A percentile compares a stretch with the other conserved stretches of the same genome.
Evolutionary conservation across 768 basidiomycete species (phyloP).

Genomic region (Strobilomyces dryophilus): DNA sequence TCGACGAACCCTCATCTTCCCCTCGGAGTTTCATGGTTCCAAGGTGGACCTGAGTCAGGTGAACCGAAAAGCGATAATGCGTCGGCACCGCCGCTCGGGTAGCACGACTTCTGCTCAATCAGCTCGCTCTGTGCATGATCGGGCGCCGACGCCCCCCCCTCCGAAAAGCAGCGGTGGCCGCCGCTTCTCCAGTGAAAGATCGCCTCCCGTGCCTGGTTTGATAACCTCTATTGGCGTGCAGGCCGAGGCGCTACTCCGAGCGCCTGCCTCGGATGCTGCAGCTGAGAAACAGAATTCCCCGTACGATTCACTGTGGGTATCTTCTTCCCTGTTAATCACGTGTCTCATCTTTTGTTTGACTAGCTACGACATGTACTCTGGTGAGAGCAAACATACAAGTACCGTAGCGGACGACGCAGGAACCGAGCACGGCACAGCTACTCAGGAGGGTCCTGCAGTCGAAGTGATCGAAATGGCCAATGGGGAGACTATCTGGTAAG

Average conservation of each 20-base stretch:
- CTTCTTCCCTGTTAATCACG: slow-evolving; percentile 9
- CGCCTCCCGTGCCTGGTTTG: slow-evolving; percentile 67
- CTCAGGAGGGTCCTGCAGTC: slow-evolving; percentile 54
- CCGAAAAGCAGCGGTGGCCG: slow-evolving; percentile 49
- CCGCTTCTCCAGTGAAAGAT: slow-evolving; percentile 63
- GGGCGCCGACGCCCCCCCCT: slow-evolving; percentile 83
- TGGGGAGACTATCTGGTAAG: slow-evolving; percentile 82
- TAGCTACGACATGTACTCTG: slow-evolving; percentile 80
- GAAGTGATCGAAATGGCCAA: slow-evolving; percentile 84
- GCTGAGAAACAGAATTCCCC: slow-evolving; percentile 66
- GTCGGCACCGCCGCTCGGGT: slow-evolving; percentile 53
- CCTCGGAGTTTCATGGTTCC: slow-evolving; percentile 60
- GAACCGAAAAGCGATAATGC: slow-evolving; percentile 49
- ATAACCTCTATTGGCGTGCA: slow-evolving; percentile 47
- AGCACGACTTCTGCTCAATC: slow-evolving; percentile 60
- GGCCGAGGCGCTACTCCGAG: slow-evolving; percentile 37
- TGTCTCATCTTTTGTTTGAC: slow-evolving; percentile 20
- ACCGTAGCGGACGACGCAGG: slow-evolving; percentile 34
- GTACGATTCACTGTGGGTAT: slow-evolving; percentile 75
- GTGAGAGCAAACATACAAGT: slow-evolving; percentile 44
- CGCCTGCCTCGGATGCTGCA: slow-evolving; percentile 36
- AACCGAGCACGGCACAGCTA: slow-evolving; percentile 22
- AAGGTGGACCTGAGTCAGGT: slow-evolving; percentile 52
- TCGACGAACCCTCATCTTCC: slow-evolving; percentile 76
- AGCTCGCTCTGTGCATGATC: slow-evolving; percentile 72